Evolutionary conservation across 306 rosid genomes (phyloP), one percentile per base, ranked within the genome.

Genomic region (Arachis stenosperma): DNA sequence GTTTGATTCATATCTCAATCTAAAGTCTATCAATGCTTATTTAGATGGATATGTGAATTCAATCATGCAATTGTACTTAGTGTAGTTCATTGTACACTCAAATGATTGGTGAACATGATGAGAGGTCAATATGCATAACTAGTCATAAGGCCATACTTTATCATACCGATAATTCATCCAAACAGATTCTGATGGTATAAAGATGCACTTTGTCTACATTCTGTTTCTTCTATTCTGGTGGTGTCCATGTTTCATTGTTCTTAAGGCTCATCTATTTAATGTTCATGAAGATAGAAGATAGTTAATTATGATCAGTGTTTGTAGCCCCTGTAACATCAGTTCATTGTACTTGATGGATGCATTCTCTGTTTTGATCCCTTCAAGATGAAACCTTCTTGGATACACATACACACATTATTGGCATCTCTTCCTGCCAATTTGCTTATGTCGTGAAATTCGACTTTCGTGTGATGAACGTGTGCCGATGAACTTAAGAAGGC

Each of bases 401-500:
- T 13, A 15, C 1, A 53, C 46, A 13, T 42, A 56, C 41, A 14
- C 4, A 10, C 40, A 43, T 52, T 33, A 4, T 33, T 33, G 37
- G 37, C 37, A 33, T 33, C 37, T 33, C 37, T 33, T 10, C 41
- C 6, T 22, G 29, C 46, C 13, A 10, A n/a, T 7, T 8, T 55
- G 72, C 67, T 65, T 3, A 46, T 78, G 12, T 46, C 17, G 36
- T 9, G 41, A 39, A 60, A 55, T 10, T 71, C 44, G 39, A 46
- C 74, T 62, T 75, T 59, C 58, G 61, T 5, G 58, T 0, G 96
- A 90, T 86, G 88, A 88, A 1, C 84, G 88, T 29, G 93, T 90
- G 54, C 93, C 96, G 60, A 90, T 78, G 96, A 90, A 78, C 77
- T 92, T 65, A 92, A 87, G 88, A 92, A 88, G 74, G 93, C 97